phyloP scores from a whole-genome alignment of 768 basidiomycete species.

The Phlebiopsis flavidoalba region DNA sequence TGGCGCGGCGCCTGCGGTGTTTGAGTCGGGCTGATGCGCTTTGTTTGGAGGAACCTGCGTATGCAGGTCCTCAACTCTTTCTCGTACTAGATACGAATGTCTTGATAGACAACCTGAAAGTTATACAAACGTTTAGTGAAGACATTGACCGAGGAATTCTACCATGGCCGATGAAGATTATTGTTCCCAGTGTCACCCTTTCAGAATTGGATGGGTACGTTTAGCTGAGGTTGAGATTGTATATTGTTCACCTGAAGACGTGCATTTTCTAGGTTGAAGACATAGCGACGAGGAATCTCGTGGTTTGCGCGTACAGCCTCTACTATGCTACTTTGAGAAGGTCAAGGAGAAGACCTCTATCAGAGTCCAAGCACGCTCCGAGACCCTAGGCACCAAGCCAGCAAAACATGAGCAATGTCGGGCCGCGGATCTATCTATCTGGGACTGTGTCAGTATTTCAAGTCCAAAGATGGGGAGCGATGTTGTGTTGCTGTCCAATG shows the following conservation, averaged over 20 bases:
- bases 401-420: constrained; percentile 12
- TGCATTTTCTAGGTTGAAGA: constrained; percentile 32
- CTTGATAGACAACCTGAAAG: constrained; percentile 60
- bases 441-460: constrained; percentile 73
- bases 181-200: constrained; percentile 61
- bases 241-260: neutral
- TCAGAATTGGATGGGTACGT: constrained; percentile 71
- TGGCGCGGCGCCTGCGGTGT: neutral
- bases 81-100: constrained; percentile 80
- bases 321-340: constrained; percentile 28
- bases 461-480: constrained; percentile 26
- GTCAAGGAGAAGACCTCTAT: constrained; percentile 23
- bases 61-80: constrained; percentile 20
- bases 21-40: neutral
- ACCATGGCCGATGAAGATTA: constrained; percentile 57
- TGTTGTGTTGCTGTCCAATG: constrained; percentile 56
- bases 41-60: neutral
- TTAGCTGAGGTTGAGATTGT: neutral
- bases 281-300: constrained; percentile 35
- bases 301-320: constrained; percentile 59
- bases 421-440: constrained; percentile 62
- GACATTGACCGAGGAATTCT: constrained; percentile 47
- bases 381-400: constrained; percentile 17
- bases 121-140: constrained; percentile 57
- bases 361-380: constrained; percentile 26